Base-by-base conservation (phyloP, 305 asterid genomes). In the Fraxinus nigra region DNA sequence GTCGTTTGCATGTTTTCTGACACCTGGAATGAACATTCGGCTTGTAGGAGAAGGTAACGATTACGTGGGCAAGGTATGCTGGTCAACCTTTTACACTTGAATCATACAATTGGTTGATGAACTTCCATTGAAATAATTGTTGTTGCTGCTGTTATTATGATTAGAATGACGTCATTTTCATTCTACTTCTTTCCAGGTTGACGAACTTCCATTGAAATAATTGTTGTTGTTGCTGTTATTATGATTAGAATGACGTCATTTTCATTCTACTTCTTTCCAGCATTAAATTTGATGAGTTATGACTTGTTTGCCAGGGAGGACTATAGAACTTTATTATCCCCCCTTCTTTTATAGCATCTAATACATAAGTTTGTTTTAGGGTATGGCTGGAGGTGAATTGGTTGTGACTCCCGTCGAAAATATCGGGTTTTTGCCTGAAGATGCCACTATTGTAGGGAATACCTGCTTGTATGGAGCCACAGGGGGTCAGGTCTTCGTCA, bases 321-420 rank as follows among this genome's bases (percentile, higher is more conserved):
- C 34, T 1, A 59, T 63, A 65, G 72, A 65, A 65, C 35, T 65
- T 63, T 26, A 65, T 65, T 7, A 65, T 26, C n/a, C n/a, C n/a
- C n/a, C 16, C 1, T 26, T 13, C 11, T 38, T 40, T 69, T 10
- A 51, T 75, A 56, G 75, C 72, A 43, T 83, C 82, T 85, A 81
- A 87, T 63, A 59, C 33, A 30, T 28, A 65, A 6, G 2, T 80
- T 30, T 46, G 48, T 28, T 72, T 79, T 79, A 96, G 99, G 99
- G 99, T 89, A 96, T 96, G 98, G 99, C 99, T 22, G 99, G 99
- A 81, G 99, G 99, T 69, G 99, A 96, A 84, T 82, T 96, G 83
- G 95, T 91, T 28, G 97, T 94, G 61, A 92, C 93, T 78, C 99
- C 99, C 1, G 97, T 89, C 2, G 95, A 90, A 75, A 90, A 85